Percentiles rank a stretch among this genome's conserved stretches.
These are phyloP conservation scores for Epichloe sibirici DNA, from an alignment of 2,329 filamentous ascomycete species.

Conservation along the genomic window DNA sequence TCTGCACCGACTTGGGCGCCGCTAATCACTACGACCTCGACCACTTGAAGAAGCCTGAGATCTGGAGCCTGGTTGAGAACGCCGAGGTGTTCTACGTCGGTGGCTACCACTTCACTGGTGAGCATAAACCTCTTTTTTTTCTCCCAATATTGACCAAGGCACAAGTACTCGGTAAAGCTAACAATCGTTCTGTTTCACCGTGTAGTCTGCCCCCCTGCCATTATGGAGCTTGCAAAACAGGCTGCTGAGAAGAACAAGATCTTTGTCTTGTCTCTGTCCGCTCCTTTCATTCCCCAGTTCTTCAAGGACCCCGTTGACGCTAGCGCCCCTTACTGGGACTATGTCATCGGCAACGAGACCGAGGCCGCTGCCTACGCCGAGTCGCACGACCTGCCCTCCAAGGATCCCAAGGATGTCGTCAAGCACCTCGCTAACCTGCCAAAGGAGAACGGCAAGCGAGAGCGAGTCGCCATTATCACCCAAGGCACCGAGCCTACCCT, in stretches of 20 bases:
- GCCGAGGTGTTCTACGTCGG: slow-evolving; percentile 87
- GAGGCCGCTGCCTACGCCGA: slow-evolving; percentile 83
- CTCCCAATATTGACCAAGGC: background rate
- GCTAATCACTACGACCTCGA: slow-evolving; percentile 96
- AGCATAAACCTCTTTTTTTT: slow-evolving; percentile 2
- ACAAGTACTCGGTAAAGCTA: background rate
- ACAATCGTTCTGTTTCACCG: background rate
- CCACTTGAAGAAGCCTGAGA: slow-evolving; percentile 79
- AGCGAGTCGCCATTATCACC: slow-evolving; percentile 81
- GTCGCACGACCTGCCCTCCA: slow-evolving; percentile 61
- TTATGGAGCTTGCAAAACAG: slow-evolving; percentile 81
- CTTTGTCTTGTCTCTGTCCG: slow-evolving; percentile 84
- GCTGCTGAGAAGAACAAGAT: slow-evolving; percentile 81
- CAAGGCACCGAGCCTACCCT: slow-evolving; percentile 89
- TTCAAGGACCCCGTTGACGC: slow-evolving; percentile 93
- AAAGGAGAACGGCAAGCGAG: slow-evolving; percentile 80
- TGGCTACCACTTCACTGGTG: slow-evolving; percentile 83
- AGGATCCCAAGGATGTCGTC: slow-evolving; percentile 74
- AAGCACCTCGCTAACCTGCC: slow-evolving; percentile 75
- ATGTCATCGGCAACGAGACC: slow-evolving; percentile 92
- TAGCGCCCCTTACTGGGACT: slow-evolving; percentile 85
- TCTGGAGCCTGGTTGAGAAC: slow-evolving; percentile 85
- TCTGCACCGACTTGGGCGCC: slow-evolving; percentile 90
- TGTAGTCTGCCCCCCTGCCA: slow-evolving; percentile 73
- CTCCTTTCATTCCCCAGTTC: slow-evolving; percentile 92